Evolutionary conservation across 495 filamentous ascomycete genomes (phyloP).

Genomic region (Tuber melanosporum): DNA sequence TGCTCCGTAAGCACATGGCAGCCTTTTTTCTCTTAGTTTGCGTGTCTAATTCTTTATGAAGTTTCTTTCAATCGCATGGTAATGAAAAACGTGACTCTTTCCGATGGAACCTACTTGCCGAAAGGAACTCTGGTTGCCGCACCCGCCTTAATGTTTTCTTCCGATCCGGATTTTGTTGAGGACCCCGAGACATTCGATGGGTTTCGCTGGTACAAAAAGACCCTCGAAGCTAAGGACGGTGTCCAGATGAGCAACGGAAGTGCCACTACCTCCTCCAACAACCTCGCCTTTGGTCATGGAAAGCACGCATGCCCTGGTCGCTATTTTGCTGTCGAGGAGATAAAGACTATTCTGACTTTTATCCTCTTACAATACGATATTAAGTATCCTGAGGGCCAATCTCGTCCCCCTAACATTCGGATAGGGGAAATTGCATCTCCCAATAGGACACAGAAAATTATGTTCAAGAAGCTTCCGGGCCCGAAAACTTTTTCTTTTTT

Average conservation of each 20-base stretch:
- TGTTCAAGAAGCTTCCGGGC: constrained; percentile 40
- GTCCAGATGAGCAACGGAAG: constrained; percentile 45
- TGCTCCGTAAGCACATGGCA: constrained; percentile 6
- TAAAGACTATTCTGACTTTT: constrained; percentile 48
- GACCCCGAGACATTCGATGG: constrained; percentile 51
- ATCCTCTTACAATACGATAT: constrained; percentile 50
- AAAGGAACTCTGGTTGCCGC: constrained; percentile 43
- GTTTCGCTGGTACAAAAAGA: constrained; percentile 48
- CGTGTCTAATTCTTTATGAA: constrained; percentile 18
- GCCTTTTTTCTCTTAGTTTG: background rate
- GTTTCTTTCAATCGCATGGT: constrained; percentile 47
- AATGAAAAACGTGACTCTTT: constrained; percentile 44
- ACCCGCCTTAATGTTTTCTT: constrained; percentile 16
- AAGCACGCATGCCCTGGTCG: constrained; percentile 52
- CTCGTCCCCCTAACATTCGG: constrained; percentile 37
- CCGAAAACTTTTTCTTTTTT: constrained; percentile 18
- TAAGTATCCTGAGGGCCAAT: constrained; percentile 44
- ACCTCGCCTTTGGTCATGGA: constrained; percentile 51
- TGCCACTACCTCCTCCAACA: constrained; percentile 45
- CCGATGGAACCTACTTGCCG: constrained; percentile 47
- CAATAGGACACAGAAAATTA: constrained; percentile 37
- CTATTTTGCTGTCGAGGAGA: constrained; percentile 51
- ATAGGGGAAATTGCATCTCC: constrained; percentile 44
- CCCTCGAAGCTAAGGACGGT: constrained; percentile 43
- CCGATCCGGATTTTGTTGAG: constrained; percentile 25